Evolutionary conservation across 139 green algal species (phyloP).

Genomic region (Chlamydomonas sp.): DNA sequence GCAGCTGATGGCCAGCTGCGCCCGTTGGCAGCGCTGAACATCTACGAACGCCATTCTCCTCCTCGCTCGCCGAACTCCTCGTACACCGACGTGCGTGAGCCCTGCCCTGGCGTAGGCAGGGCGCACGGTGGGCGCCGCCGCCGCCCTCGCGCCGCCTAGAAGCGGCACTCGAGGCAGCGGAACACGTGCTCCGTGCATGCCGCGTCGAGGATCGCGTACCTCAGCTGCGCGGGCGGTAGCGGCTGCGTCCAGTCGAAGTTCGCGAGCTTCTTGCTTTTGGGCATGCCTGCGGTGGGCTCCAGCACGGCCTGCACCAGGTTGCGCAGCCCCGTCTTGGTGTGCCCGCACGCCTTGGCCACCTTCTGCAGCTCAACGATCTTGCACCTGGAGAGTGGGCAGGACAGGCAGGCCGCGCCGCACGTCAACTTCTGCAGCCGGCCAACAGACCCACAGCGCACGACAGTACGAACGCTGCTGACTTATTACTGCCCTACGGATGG

Average conservation of each 20-base stretch:
- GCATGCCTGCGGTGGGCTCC: conserved; percentile 13
- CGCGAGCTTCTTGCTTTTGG: conserved; percentile 22
- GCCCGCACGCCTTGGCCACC: conserved; percentile 14
- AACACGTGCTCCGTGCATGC: conserved; percentile 29
- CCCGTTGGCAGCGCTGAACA: too few species aligned
- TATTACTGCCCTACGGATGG: too few species aligned
- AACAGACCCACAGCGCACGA: too few species aligned
- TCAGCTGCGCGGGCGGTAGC: conserved; percentile 1
- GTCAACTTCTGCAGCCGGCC: too few species aligned
- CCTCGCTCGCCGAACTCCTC: too few species aligned
- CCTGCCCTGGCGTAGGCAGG: too few species aligned
- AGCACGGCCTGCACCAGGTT: conserved; percentile 19
- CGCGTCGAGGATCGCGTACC: conserved; percentile 16
- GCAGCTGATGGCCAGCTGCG: too few species aligned
- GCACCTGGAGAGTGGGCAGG: background rate
- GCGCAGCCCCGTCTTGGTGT: conserved; percentile 24
- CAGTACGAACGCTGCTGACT: too few species aligned
- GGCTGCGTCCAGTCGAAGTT: background rate
- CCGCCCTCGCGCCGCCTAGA: background rate
- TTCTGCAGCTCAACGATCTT: conserved; percentile 24
- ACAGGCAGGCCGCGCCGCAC: too few species aligned
- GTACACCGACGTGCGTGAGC: background rate
- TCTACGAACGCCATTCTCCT: too few species aligned
- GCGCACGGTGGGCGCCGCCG: background rate
- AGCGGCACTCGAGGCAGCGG: conserved; percentile 18